A percentile compares a stretch with the other conserved stretches of the same genome.
phyloP scores from a whole-genome alignment of 2,329 filamentous ascomycete species.

The Tolypocladium tropicale region DNA sequence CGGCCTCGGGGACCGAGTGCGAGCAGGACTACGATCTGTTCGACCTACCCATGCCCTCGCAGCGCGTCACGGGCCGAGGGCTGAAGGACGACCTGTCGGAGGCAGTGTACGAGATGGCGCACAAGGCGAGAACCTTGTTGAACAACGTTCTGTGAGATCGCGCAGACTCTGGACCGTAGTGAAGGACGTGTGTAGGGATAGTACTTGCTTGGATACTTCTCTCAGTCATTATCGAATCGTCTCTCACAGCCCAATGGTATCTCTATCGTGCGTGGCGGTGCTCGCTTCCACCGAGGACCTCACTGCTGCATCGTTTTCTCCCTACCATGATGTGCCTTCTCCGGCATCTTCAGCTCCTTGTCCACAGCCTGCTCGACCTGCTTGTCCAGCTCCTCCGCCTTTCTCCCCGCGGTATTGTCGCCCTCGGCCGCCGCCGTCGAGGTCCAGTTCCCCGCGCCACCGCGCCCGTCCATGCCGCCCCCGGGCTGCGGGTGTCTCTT shows the following conservation, averaged over 20 bases:
- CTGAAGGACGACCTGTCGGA: background rate
- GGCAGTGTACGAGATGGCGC: background rate
- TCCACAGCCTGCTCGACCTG: constrained; percentile 36
- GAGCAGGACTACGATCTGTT: constrained; percentile 34
- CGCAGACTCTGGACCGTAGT: background rate
- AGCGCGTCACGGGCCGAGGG: background rate
- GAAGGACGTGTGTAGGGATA: background rate
- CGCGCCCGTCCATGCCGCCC: constrained; percentile 30
- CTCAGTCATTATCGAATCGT: background rate
- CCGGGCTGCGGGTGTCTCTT: constrained; percentile 8
- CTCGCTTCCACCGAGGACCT: background rate
- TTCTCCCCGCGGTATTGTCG: constrained; percentile 13
- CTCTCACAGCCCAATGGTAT: background rate
- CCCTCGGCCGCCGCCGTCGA: constrained; percentile 7
- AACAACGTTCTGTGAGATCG: background rate
- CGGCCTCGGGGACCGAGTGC: constrained; percentile 33
- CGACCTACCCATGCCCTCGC: constrained; percentile 11
- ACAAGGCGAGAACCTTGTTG: background rate
- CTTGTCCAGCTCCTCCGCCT: constrained; percentile 28
- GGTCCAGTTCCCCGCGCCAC: constrained; percentile 48
- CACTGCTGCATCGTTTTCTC: constrained; percentile 1
- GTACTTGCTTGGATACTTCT: background rate
- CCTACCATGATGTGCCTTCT: constrained; percentile 28
- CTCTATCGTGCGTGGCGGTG: background rate
- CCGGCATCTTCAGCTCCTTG: constrained; percentile 33